Base-by-base conservation (phyloP, 2,329 filamentous ascomycete genomes). In the Aulographum hederae region DNA sequence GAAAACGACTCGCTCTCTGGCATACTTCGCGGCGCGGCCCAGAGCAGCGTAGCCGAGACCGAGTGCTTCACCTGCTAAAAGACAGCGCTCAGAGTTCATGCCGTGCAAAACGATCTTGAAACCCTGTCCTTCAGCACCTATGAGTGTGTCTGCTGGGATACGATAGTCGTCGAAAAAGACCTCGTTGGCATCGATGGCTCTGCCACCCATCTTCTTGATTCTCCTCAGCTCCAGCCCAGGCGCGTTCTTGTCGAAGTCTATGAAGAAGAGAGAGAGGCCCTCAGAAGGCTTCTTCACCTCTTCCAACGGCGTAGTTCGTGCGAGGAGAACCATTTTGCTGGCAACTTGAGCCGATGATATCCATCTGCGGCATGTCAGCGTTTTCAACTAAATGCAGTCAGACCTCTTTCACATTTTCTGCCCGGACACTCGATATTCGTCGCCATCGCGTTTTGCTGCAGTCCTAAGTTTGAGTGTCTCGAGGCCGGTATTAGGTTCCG, bases 271-370 rank as follows among this genome's bases (percentile, higher is more conserved):
- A 0, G 76, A 82, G 0, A 91, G 59, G 0, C 76, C 79, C 47
- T 85, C 71, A n/a, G 69, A 78, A 0, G 74, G 67, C 45, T 75
- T 82, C 36, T 59, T 57, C 0, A 73, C 69, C 36, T 79, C 61
- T 31, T 80, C 73, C 0, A 75, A 41, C 0, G 76, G 67, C 0
- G 72, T 80, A 0, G 80, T 91, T 1, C 81, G 68, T 0, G 79
- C 79, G 0, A 92, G 64, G 0, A 91, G 61, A 3, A 91, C 73
- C 80, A 91, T 91, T 44, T 81, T 80, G 3, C 65, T 64, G 0
- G 81, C 80, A 1, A 86, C 76, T 47, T 91, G 79, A 0, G 81
- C 81, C 32, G 72, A 85, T 0, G 79, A 80, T 33, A 89, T 91
- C 81, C 81, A 91, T n/a, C n/a, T n/a, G n/a, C n/a, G n/a, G n/a